Base-by-base conservation (phyloP, 805 yeast genomes). In the Myxozyma nipponensis region DNA sequence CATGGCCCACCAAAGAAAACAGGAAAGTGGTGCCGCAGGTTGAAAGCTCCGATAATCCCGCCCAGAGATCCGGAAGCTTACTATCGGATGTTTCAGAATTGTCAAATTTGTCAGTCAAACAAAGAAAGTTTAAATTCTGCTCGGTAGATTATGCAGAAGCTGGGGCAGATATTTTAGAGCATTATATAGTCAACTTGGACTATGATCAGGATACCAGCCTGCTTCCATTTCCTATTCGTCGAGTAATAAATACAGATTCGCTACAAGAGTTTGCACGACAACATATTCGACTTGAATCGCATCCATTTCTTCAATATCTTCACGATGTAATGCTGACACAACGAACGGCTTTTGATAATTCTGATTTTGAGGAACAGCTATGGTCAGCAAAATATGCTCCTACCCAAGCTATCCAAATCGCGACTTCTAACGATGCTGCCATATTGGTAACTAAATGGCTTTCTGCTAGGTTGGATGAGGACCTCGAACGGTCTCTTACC, bases 371-470 rank as follows among this genome's bases (percentile, higher is more conserved):
- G 41, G 41, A 45, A 9, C 52, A 42, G 22, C 47, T 62, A 53
- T 64, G 70, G 70, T 43, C 53, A n/a, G 40, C 54, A 7, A 58
- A 61, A 42, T 62, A 61, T 32, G 59, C 63, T 0, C 66, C 67
- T 25, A 15, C 17, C 15, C 30, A 21, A 5, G 30, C 53, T 19
- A 40, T 25, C 4, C 58, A 76, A 84, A 52, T 76, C 81, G 4
- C 75, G 75, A 46, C 74, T 82, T 0, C 66, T 82, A 70, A 45
- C 42, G 58, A 50, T 25, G n/a, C 46, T n/a, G 58, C 59, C 1
- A 3, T 49, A 19, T 18, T 58, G 82, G 85, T n/a, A 79, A 78
- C 55, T 64, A 84, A 39, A 68, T 83, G 42, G 91, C 82, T 57
- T 72, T 85, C 0, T 60, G 78, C 39, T 65, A 71, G n/a, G 61